These are phyloP conservation scores for Hyaloscypha finlandica DNA, from an alignment of 495 filamentous ascomycete species.

Conservation along the genomic window DNA sequence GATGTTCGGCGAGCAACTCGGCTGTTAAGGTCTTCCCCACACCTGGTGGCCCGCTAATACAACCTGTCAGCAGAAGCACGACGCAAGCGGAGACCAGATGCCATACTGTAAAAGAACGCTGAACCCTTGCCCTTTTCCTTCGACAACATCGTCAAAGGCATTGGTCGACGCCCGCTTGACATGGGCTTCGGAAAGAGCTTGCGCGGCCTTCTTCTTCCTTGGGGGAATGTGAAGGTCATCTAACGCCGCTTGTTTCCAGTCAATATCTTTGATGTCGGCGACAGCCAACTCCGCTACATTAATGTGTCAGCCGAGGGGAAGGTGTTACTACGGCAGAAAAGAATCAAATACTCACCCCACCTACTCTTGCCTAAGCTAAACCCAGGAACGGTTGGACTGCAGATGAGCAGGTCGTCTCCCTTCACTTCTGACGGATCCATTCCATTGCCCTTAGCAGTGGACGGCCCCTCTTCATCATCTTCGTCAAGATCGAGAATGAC, in stretches of 20 bases:
- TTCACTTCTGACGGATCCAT: too few relatives aligned
- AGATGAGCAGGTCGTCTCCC: too few relatives aligned
- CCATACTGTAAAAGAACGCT: slow-evolving; percentile 22
- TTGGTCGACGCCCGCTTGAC: background rate
- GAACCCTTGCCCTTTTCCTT: slow-evolving; percentile 13
- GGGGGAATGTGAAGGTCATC: slow-evolving; percentile 30
- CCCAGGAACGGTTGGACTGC: too few relatives aligned
- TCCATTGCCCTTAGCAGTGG: too few relatives aligned
- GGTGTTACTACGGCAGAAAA: too few relatives aligned
- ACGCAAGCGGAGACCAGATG: background rate
- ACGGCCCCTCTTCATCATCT: too few relatives aligned
- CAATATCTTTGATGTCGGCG: slow-evolving; percentile 10
- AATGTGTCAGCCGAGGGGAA: too few relatives aligned
- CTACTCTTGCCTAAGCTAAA: too few relatives aligned
- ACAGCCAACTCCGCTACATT: too few relatives aligned
- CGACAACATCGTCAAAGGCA: slow-evolving; percentile 15
- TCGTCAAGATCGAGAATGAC: too few relatives aligned
- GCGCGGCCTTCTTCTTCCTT: slow-evolving; percentile 29
- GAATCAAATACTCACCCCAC: too few relatives aligned
- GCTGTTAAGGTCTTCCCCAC: background rate
- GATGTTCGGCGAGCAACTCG: background rate
- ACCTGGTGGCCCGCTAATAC: slow-evolving; percentile 11
- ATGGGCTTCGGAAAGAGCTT: slow-evolving; percentile 30
- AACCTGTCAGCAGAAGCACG: slow-evolving; percentile 5
- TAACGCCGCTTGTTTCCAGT: slow-evolving; percentile 30